These are phyloP conservation scores for Fusarium veterinarium DNA, from an alignment of 2,329 filamentous ascomycete genomes.

Conservation along the genomic window DNA sequence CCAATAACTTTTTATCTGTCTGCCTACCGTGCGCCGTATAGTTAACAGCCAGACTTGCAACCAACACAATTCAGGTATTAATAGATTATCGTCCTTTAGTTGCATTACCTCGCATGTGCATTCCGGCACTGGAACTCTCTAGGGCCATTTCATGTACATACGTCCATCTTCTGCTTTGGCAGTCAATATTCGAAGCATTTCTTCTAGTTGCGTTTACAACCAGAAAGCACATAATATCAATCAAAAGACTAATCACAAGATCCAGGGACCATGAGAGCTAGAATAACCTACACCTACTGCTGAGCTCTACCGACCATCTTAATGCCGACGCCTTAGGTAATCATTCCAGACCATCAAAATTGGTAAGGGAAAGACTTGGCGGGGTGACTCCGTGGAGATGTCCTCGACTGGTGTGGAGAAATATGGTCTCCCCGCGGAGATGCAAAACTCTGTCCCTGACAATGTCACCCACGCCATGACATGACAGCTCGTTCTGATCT, in stretches of 20 bases:
- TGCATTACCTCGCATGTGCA: too few relatives aligned
- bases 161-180: too few relatives aligned
- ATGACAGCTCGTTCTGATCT: constrained; percentile 13
- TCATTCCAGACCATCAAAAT: rapidly evolving
- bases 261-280: neutral
- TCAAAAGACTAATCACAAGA: neutral
- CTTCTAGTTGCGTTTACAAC: too few relatives aligned
- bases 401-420: constrained; percentile 6
- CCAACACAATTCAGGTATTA: too few relatives aligned
- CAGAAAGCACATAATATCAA: too few relatives aligned
- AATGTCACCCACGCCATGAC: neutral
- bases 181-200: too few relatives aligned
- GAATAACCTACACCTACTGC: neutral
- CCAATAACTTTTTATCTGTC: too few relatives aligned
- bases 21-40: neutral
- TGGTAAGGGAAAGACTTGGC: neutral
- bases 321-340: neutral
- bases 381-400: constrained; percentile 12
- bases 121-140: too few relatives aligned
- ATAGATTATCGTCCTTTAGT: too few relatives aligned
- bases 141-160: too few relatives aligned
- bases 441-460: constrained; percentile 5
- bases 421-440: neutral
- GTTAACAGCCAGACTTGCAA: neutral
- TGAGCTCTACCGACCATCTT: neutral